Evolutionary conservation across 1,139 yeast species (phyloP).

Genomic region (Eremothecium coryli): DNA sequence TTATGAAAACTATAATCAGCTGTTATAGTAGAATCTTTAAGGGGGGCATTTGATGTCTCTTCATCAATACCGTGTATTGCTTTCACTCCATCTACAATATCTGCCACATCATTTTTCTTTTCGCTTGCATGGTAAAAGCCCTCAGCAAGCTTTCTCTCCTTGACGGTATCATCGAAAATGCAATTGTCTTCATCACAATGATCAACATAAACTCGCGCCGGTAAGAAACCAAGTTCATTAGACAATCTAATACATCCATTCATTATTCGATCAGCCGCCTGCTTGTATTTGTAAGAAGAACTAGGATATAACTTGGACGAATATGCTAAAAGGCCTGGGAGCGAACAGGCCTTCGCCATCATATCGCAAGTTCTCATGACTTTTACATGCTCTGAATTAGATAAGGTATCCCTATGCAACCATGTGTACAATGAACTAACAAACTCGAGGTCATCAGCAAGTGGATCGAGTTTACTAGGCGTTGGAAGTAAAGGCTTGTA

Average conservation of each 20-base stretch:
- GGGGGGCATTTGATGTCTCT: neutral
- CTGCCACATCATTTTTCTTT: neutral
- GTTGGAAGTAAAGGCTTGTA: slow-evolving; percentile 36
- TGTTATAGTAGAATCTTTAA: neutral
- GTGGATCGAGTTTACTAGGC: no score
- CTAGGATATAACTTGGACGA: slow-evolving; percentile 53
- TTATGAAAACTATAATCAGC: neutral
- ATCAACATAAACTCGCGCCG: slow-evolving; percentile 35
- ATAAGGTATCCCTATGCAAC: slow-evolving; percentile 17
- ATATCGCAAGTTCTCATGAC: slow-evolving; percentile 27
- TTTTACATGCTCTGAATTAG: slow-evolving; percentile 21
- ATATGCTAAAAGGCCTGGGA: slow-evolving; percentile 64
- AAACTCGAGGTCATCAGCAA: slow-evolving; percentile 19
- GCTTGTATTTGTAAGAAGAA: slow-evolving; percentile 43
- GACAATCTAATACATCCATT: slow-evolving; percentile 62
- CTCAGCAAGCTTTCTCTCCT: slow-evolving; percentile 20
- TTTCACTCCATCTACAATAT: neutral
- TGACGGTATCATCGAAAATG: slow-evolving; percentile 19
- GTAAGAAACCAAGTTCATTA: slow-evolving; percentile 39
- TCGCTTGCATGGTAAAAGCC: slow-evolving; percentile 10
- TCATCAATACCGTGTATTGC: no score
- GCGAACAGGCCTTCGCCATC: slow-evolving; percentile 61
- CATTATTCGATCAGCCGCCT: slow-evolving; percentile 52
- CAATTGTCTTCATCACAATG: slow-evolving; percentile 30
- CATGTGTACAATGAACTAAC: slow-evolving; percentile 17